Evolutionary conservation across 805 yeast genomes (phyloP), one percentile per base, ranked within the genome.

Genomic region (Pichia rugopelliculosa): DNA sequence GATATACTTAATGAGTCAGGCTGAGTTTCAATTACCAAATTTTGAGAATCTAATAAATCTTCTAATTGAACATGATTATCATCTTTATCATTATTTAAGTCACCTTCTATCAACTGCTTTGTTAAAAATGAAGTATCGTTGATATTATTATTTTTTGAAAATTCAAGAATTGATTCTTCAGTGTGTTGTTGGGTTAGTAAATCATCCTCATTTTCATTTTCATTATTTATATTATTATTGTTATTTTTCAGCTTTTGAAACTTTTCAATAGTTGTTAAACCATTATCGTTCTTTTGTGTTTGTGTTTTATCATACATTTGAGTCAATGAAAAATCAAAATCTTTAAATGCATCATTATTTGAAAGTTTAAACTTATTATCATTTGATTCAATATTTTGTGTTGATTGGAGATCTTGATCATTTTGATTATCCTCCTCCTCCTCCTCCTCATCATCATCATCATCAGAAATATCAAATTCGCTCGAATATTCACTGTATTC

Each of bases 21-120:
- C 48, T 64, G 69, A 1, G 68, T 64, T 36, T 56, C 62, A 17
- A 62, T 61, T 7, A 60, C 46, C 36, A 62, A 56, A 43, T 60
- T 59, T 44, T 64, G 68, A 23, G 64, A 59, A 42, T 56, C 60
- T 10, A 63, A 43, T 6, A 62, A 41, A 20, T 49, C 54, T 17
- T 55, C 54, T 17, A 61, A 46, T 21, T 56, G 36, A 3, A 37
- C 13, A 11, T 37, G 6, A 4, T 40, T 21, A 23, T 6, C 10
- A 10, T 12, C 13, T 13, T 12, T 25, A 17, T 41, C 12, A 15
- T 15, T 18, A 18, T 11, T 24, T 17, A 27, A 27, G 13, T 36
- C 39, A 3, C 10, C 39, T 8, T 20, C 24, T 10, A 13, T 41
- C 12, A 43, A 22, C 10, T 43, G 38, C 18, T 42, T 48, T n/a